Evolutionary conservation across 192 early-diverging fungal genomes (phyloP).

Genomic region (Lunasporangiospora selenospora): DNA sequence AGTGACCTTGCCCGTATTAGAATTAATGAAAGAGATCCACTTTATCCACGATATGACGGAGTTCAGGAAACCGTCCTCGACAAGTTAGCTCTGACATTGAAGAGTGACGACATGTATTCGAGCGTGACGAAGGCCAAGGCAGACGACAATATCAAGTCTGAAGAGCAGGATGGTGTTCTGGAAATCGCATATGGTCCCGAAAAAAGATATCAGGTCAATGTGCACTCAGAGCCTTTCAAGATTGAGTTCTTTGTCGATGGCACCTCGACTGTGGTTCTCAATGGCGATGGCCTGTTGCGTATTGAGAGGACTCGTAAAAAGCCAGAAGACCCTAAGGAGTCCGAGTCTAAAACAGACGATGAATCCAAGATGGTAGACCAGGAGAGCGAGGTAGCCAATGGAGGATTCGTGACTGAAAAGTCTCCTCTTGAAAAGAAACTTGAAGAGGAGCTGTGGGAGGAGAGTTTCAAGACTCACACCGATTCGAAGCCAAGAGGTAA

Average conservation of each 20-base stretch:
- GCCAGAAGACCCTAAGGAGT: constrained; percentile 51
- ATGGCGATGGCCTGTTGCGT: constrained; percentile 83
- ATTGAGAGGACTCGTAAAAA: constrained; percentile 81
- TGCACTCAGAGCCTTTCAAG: constrained; percentile 63
- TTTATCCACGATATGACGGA: constrained; percentile 75
- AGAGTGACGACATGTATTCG: constrained; percentile 21
- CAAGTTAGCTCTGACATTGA: constrained; percentile 41
- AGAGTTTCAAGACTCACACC: constrained; percentile 84
- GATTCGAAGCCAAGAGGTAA: constrained; percentile 95
- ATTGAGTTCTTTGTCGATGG: constrained; percentile 65
- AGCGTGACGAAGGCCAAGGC: constrained; percentile 16
- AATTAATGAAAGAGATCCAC: constrained; percentile 69
- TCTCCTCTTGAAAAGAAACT: constrained; percentile 45
- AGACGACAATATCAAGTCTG: constrained; percentile 4
- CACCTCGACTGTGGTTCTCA: constrained; percentile 72
- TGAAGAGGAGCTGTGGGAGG: constrained; percentile 78
- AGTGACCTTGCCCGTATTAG: constrained; percentile 65
- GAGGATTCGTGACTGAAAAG: constrained; percentile 50
- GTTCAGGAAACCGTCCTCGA: constrained; percentile 61
- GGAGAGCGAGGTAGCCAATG: constrained; percentile 49
- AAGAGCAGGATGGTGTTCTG: too few species aligned
- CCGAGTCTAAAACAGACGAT: constrained; percentile 39
- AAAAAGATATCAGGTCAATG: constrained; percentile 50
- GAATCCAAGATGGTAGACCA: constrained; percentile 50
- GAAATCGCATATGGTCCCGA: constrained; percentile 53